Percentiles rank a stretch among this genome's conserved stretches.
Evolutionary conservation across 768 basidiomycete genomes (phyloP).

Genomic region (Auricularia cornea): DNA sequence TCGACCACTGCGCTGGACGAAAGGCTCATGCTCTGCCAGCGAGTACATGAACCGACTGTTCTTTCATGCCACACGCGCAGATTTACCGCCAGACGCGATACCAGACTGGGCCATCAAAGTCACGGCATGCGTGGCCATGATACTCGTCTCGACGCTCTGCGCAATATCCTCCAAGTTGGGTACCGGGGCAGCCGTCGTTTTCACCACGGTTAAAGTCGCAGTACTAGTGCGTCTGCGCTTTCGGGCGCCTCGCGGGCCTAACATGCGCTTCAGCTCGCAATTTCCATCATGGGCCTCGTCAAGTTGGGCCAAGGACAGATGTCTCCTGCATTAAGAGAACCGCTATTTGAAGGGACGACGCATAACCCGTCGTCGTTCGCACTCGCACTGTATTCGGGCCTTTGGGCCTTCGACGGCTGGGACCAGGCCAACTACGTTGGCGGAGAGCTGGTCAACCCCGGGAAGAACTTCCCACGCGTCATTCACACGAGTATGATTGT

Average conservation of each 20-base stretch:
- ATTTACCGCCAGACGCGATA: conserved; percentile 67
- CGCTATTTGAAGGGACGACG: conserved; percentile 68
- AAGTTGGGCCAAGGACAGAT: conserved; percentile 64
- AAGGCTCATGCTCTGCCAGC: conserved; percentile 12
- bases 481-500: conserved; percentile 87
- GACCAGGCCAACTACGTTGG: conserved; percentile 88
- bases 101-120: conserved; percentile 90
- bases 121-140: conserved; percentile 65
- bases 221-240: conserved; percentile 47
- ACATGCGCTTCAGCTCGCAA: conserved; percentile 27
- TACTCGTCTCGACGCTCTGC: conserved; percentile 68
- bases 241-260: conserved; percentile 1
- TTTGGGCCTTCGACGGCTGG: conserved; percentile 98
- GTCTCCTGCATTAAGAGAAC: conserved; percentile 55
- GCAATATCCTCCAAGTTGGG: conserved; percentile 71
- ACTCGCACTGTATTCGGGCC: conserved; percentile 87
- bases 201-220: conserved; percentile 79
- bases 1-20: conserved; percentile 4
- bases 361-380: conserved; percentile 79
- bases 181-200: conserved; percentile 73
- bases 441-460: conserved; percentile 75
- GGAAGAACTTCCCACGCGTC: conserved; percentile 78
- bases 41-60: conserved; percentile 90
- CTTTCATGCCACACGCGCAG: conserved; percentile 62
- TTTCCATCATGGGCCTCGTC: conserved; percentile 72